Base-by-base conservation (phyloP, 192 early-diverging fungal species). In the Spizellomyces sp. region DNA sequence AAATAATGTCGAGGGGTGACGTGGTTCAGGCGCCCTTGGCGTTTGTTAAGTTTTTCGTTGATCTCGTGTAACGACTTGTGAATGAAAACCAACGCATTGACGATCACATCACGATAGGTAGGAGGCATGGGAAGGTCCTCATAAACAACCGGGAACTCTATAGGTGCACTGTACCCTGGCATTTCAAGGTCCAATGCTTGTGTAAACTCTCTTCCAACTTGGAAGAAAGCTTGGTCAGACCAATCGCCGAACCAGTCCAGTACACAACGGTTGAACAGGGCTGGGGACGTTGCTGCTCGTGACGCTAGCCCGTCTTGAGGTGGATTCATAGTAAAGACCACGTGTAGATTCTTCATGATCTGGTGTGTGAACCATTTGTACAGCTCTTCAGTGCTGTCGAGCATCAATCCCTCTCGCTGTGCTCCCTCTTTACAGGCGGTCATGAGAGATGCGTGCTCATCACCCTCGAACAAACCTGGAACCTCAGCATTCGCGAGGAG, bases 271-370 rank as follows among this genome's bases (percentile, higher is more conserved):
- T 99, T 99, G 90, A 99, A 99, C 79, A 99, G 86, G 14, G 98
- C 98, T 44, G 98, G 98, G 9, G 95, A 98, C 5, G 97, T 98
- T 15, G 98, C 96, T 0, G 96, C 95, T 42, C 95, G 90, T 17
- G 91, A 90, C 5, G 93, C 94, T 17, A 99, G 82, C 27, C 93
- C 95, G 19, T 86, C 92, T 65, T 94, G 90, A 0, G 98, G 98
- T 14, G 98, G 98, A 76, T 99, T 99, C 98, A 99, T 99, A 10
- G 98, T 99, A 73, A 99, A 99, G 10, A 99, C 95, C 36, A 99
- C 95, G 72, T 99, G 98, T 47, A 99, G 77, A 75, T 99, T 99
- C 60, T 88, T 89, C 86, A 91, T 92, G 58, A 99, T 94, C 78
- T 98, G 96, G 63, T 90, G 85, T 36, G 94, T 95, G 80, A 99